Base-by-base conservation (phyloP, 2,329 filamentous ascomycete genomes). In the Nemania sp. region DNA sequence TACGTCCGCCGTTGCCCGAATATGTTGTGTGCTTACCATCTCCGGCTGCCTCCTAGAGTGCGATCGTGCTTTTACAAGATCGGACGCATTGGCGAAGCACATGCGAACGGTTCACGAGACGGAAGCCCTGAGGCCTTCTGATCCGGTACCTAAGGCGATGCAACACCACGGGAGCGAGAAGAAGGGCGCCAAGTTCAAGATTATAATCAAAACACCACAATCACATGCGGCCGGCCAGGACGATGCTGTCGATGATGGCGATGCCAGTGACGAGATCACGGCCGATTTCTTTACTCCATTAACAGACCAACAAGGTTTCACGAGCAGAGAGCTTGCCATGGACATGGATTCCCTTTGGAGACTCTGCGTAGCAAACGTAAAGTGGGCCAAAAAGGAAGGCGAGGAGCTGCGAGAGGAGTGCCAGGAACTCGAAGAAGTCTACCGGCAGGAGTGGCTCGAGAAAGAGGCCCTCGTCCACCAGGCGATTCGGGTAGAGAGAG, bases 91-190 rank as follows among this genome's bases (percentile, higher is more conserved):
- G 0, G 92, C 94, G 1, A 99, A 99, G 76, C 95, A 99, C 75
- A 98, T 98, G 92, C 90, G 95, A 69, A 98, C 95, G 15, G 93
- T 99, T 39, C 95, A 99, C 79, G 95, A 99, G 75, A 97, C 94
- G 3, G 95, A 99, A 78, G 90, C 92, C 15, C 82, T 97, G 20
- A 88, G 91, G n/a, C 90, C 91, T 4, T 87, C 86, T 15, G 87
- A 93, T 72, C 87, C 89, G 2, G 85, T 91, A 12, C 87, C 89
- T 20, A 90, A 91, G 73, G 87, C 87, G 59, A 83, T 86, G 79
- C 85, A 87, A 68, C 72, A 29, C 7, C 25, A 79, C 2, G 39
- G 76, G 72, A 17, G 71, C 74, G 42, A 76, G 73, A 69, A 83
- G 48, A 69, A 80, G 66, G 76, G 78, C 46, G 79, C 79, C 60